Evolutionary conservation across 345 rosid species (phyloP).

Genomic region (Lenwebbia sp.): DNA sequence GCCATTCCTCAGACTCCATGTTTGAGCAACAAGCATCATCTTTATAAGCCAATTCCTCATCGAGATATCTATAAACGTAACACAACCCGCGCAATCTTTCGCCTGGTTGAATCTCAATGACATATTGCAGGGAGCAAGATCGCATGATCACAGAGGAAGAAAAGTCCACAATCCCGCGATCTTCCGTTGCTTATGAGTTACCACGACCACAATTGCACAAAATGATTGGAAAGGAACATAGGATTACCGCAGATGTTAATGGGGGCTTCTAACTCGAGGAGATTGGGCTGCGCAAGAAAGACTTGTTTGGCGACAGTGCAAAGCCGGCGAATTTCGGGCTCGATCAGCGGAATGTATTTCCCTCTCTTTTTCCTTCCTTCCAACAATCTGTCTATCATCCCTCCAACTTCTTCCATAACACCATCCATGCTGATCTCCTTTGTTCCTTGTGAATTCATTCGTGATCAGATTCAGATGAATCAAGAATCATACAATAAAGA

Average conservation of each 20-base stretch:
- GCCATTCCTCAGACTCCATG: not conserved
- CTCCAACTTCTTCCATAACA: slow-evolving; percentile 26
- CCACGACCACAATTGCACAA: not conserved
- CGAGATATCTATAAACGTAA: not conserved
- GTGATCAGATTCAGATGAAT: not conserved
- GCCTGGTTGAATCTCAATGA: not conserved
- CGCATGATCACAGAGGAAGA: not conserved
- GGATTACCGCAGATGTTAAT: slow-evolving; percentile 35
- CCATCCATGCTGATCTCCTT: not conserved
- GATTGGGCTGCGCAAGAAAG: slow-evolving; percentile 36
- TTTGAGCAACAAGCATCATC: not conserved
- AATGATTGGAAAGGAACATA: not conserved
- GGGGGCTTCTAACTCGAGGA: slow-evolving; percentile 38
- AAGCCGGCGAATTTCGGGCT: slow-evolving; percentile 30
- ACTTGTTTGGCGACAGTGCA: slow-evolving; percentile 24
- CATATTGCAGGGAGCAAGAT: not conserved
- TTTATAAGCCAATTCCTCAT: not conserved
- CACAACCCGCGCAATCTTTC: not conserved
- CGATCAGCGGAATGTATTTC: slow-evolving; percentile 17
- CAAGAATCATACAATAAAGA: not conserved
- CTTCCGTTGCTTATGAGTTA: not conserved
- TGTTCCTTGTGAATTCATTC: not conserved
- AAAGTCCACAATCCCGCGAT: not conserved
- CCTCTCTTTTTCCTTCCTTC: slow-evolving; percentile 22
- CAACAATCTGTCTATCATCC: slow-evolving; percentile 27